Evolutionary conservation across 768 basidiomycete genomes (phyloP), one percentile per base, ranked within the genome.

Genomic region (Pisolithus sp.): DNA sequence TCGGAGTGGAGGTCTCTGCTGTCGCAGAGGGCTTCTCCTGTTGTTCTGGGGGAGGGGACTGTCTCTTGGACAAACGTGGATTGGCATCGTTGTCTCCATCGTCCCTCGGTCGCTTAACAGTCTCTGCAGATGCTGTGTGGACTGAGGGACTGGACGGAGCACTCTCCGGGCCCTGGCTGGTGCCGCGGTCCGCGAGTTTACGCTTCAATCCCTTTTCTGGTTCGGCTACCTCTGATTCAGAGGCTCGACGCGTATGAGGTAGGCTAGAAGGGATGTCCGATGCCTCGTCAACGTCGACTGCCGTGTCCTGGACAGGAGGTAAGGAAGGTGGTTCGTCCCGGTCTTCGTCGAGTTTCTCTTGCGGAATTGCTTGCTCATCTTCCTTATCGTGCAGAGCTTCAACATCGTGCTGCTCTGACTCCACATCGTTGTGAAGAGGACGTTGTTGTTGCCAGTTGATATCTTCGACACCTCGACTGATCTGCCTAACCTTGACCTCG

Each of bases 401-500:
- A 10, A 40, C 36, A 41, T 21, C 28, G 5, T 49, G 55, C 18
- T 48, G 52, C 17, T 53, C 36, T 13, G 46, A 46, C 26, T 48
- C 55, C 2, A 48, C 21, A 26, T 61, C 53, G 21, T 58, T 55
- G 23, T 58, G 58, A 1, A 48, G 39, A 13, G 55, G 15, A 28
- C 34, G 67, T 20, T 21, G 46, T 52, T 78, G 81, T 63, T 76
- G 74, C 86, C 85, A 86, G 62, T 73, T 81, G 56, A 88, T 78
- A 62, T 89, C 87, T 65, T 87, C 86, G 30, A 89, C 86, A 24
- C 85, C 83, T 61, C 82, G 82, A 55, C 85, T 87, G 59, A 88
- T 86, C 70, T 88, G 86, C 48, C 84, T 78, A 52, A 86, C 80
- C 72, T 86, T 89, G 70, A 85, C 79, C 67, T 89, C 86, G 57